Percentiles rank a stretch among this genome's conserved stretches.
Conservation (phyloP, 495 filamentous ascomycete genomes). For the Coniosporium apollinis region DNA sequence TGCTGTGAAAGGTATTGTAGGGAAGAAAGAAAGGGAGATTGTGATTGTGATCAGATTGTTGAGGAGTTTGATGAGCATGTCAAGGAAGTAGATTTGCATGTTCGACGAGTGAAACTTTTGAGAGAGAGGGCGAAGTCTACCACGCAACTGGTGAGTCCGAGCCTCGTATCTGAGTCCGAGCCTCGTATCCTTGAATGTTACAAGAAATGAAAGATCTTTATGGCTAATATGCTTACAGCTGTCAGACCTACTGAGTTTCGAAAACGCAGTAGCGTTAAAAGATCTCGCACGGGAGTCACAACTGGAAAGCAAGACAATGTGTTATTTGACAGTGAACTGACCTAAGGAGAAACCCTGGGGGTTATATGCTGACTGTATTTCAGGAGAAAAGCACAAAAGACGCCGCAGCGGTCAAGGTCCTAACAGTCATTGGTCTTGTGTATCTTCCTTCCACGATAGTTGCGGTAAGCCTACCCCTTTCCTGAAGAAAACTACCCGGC, state of each 20-base stretch:
- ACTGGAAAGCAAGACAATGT: slow-evolving; percentile 12
- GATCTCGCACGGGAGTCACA: slow-evolving; percentile 5
- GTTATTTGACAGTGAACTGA: slow-evolving; percentile 7
- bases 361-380: slow-evolving; percentile 10
- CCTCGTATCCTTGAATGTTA: too few relatives aligned
- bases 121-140: slow-evolving; percentile 4
- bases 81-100: background rate
- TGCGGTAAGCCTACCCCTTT: slow-evolving; percentile 13
- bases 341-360: slow-evolving; percentile 5
- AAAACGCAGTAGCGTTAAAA: slow-evolving; percentile 7
- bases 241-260: slow-evolving; percentile 6
- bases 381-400: slow-evolving; percentile 20
- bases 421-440: slow-evolving; percentile 22
- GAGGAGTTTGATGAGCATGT: slow-evolving; percentile 3
- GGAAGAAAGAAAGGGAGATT: background rate
- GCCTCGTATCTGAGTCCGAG: too few relatives aligned
- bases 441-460: slow-evolving; percentile 24
- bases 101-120: slow-evolving; percentile 1
- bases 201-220: too few relatives aligned
- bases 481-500: slow-evolving; percentile 1
- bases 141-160: slow-evolving; percentile 3
- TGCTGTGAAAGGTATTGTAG: background rate
- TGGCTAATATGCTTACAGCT: slow-evolving; percentile 3
- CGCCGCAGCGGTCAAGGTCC: slow-evolving; percentile 23
- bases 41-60: slow-evolving; percentile 1